Base-by-base conservation (phyloP, 1,284 basidiomycete species). In the Porogramme epimiltina region DNA sequence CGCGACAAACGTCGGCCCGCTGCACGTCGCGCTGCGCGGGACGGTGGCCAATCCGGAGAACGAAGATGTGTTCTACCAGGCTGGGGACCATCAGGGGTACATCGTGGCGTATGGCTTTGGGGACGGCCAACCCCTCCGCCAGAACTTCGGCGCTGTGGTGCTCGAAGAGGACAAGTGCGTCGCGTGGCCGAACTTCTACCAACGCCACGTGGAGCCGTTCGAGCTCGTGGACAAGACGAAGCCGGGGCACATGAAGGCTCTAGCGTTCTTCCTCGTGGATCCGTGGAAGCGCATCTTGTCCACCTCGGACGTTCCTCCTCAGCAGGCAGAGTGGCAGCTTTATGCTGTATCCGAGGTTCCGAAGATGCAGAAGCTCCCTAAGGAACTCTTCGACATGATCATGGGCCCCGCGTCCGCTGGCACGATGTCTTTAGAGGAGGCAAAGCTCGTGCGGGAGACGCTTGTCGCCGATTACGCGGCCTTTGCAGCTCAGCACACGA, bases 161-260 rank as follows among this genome's bases (percentile, higher is more conserved):
- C 65, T 66, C 3, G 55, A 51, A 1, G 48, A 64, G 18, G 62
- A 54, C 24, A 59, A 63, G 33, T 49, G 57, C 50, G 36, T 75
- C 59, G 56, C 66, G 42, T 60, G 74, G 60, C 59, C 64, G 46
- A 63, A 75, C 62, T 42, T 71, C 54, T 56, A 70, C 60, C 61
- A 76, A 61, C 66, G 76, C 39, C 63, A 62, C 38, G 69, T 73
- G n/a, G 56, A 63, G 42, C 60, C 64, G 8, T 71, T 72, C 52
- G 52, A 56, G 23, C 61, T 72, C 11, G 44, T 20, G n/a, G 69
- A 72, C 50, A 53, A 47, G 2, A 49, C 64, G 20, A 65, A 64
- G 42, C 62, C 68, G 0, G 70, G 69, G 8, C 61, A 65, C 22
- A 60, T 68, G 46, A 72, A 70, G 54, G 67, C 72, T 40, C 49